A percentile compares a stretch with the other conserved stretches of the same genome.
These are phyloP conservation scores for Suillus weaverae DNA, from an alignment of 768 basidiomycete species.

Conservation along the genomic window DNA sequence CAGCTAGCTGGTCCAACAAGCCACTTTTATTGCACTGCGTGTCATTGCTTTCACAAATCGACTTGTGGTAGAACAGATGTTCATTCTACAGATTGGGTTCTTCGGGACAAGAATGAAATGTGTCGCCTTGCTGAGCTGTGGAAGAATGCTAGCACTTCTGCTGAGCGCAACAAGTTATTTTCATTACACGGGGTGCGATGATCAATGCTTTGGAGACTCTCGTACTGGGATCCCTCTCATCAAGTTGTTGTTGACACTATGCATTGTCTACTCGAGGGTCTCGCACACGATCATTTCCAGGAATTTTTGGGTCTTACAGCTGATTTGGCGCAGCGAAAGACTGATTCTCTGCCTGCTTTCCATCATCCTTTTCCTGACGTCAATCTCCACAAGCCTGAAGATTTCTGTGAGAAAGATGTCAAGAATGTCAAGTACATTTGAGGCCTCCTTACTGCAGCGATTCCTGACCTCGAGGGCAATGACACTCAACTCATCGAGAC, in stretches of 20 bases:
- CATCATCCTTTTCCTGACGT: not conserved
- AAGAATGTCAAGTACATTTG: too few species aligned
- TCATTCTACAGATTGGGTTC: constrained; percentile 14
- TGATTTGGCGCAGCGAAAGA: too few species aligned
- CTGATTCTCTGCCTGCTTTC: constrained; percentile 6
- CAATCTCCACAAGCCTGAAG: not conserved
- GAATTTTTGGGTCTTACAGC: constrained; percentile 10
- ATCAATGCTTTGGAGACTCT: too few species aligned
- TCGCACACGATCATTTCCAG: constrained; percentile 6
- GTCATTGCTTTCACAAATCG: constrained; percentile 24
- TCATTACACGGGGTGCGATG: constrained; percentile 19
- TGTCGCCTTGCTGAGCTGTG: constrained; percentile 15
- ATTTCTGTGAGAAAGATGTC: not conserved
- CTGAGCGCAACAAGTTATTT: constrained; percentile 11
- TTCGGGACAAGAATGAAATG: constrained; percentile 10
- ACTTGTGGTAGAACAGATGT: constrained; percentile 12
- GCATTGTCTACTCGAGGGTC: constrained; percentile 12
- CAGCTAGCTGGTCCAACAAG: constrained; percentile 14
- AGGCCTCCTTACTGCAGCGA: too few species aligned
- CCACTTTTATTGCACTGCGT: constrained; percentile 32
- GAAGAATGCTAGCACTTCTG: constrained; percentile 4
- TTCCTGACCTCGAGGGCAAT: too few species aligned
- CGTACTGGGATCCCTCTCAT: too few species aligned
- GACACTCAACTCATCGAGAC: not conserved
- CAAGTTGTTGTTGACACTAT: too few species aligned